These are phyloP conservation scores for Globisporangium canariense DNA, from an alignment of 352 stramenopile genomes.

Conservation along the genomic window DNA sequence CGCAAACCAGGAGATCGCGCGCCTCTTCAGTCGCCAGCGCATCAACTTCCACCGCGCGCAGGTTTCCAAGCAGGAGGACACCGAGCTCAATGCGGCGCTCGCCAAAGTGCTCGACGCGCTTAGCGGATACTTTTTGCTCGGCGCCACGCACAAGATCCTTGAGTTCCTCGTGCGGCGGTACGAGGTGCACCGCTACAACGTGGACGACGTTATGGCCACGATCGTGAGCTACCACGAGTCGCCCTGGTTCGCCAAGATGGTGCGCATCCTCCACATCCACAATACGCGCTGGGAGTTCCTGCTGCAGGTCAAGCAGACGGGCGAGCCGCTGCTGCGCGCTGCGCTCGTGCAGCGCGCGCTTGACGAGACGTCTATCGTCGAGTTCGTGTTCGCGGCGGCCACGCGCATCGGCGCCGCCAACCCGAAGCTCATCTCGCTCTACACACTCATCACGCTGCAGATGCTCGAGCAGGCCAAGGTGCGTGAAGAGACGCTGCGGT, in stretches of 20 bases:
- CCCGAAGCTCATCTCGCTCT: constrained; percentile 84
- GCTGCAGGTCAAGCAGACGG: constrained; percentile 64
- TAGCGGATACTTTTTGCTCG: constrained; percentile 78
- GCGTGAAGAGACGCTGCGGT: constrained; percentile 69
- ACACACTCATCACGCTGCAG: constrained; percentile 75
- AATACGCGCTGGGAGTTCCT: constrained; percentile 84
- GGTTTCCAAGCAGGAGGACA: constrained; percentile 51
- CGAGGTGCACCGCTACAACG: constrained; percentile 83
- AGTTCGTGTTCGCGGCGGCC: constrained; percentile 68
- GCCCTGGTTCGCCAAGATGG: constrained; percentile 81
- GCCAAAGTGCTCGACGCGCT: constrained; percentile 74
- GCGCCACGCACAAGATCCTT: constrained; percentile 81
- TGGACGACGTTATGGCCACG: constrained; percentile 76
- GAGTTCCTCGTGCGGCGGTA: constrained; percentile 89
- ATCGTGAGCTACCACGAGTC: constrained; percentile 87
- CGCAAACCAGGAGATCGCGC: constrained; percentile 37
- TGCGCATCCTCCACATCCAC: constrained; percentile 79
- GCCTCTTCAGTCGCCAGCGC: constrained; percentile 68
- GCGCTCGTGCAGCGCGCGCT: constrained; percentile 73
- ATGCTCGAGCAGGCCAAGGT: constrained; percentile 69
- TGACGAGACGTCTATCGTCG: constrained; percentile 70
- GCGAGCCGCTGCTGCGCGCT: constrained; percentile 55
- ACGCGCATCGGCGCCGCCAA: constrained; percentile 60
- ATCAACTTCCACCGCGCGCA: constrained; percentile 83
- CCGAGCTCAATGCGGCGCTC: constrained; percentile 63